A percentile compares a stretch with the other conserved stretches of the same genome.
These are phyloP conservation scores for Stagonosporopsis chrysanthemi DNA, from an alignment of 2,329 filamentous ascomycete species.

Conservation along the genomic window DNA sequence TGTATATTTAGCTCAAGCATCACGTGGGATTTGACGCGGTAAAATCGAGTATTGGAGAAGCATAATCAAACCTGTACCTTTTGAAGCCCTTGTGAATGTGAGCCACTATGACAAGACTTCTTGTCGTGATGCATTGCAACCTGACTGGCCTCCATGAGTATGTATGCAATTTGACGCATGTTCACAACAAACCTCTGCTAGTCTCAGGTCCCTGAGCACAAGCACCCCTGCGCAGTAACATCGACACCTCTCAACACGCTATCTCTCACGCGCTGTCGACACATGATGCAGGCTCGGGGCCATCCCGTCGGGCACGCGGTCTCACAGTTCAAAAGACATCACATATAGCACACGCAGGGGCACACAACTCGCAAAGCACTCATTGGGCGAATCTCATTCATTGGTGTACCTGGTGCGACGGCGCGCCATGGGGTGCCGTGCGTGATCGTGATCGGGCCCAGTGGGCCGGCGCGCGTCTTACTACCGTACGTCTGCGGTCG, in stretches of 20 bases:
- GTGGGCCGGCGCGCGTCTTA: not conserved
- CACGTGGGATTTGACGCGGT: not conserved
- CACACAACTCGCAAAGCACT: not conserved
- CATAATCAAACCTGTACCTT: not conserved
- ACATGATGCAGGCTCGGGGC: conserved; percentile 10
- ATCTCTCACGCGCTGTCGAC: conserved; percentile 27
- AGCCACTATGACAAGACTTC: not conserved
- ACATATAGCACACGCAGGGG: not conserved
- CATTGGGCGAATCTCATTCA: conserved; percentile 25
- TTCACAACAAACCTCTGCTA: too few species aligned
- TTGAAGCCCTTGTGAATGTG: not conserved
- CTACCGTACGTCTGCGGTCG: not conserved
- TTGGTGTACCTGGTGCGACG: conserved; percentile 20
- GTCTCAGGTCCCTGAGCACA: not conserved
- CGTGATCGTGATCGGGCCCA: not conserved
- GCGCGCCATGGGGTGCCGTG: not conserved
- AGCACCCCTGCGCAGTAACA: not conserved
- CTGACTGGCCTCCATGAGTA: not conserved
- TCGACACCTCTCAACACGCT: not conserved
- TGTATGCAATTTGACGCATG: too few species aligned
- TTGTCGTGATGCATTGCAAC: not conserved
- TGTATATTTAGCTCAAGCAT: conserved; percentile 16
- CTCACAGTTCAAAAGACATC: not conserved
- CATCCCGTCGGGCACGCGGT: not conserved
- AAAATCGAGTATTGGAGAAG: not conserved